Base-by-base conservation (phyloP, 352 stramenopile species). In the Pythium diclinum region DNA sequence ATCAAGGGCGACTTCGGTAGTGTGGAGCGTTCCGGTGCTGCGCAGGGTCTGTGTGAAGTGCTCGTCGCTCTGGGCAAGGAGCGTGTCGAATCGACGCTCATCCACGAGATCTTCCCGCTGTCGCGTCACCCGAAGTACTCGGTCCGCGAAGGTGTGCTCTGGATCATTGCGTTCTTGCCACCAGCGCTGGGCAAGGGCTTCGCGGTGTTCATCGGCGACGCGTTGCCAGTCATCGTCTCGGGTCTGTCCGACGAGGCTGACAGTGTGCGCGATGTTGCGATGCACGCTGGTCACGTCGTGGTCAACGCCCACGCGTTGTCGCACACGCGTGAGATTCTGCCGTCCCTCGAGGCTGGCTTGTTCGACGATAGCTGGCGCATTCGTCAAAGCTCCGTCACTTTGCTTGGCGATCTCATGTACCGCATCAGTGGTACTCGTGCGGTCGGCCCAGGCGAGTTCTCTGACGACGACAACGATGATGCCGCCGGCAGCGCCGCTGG, bases 301-400 rank as follows among this genome's bases (percentile, higher is more conserved):
- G 97, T 99, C 17, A 94, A 96, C 59, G 97, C 91, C 49, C 96
- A 99, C 72, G 97, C 96, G 33, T 92, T 98, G 56, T 90, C 89
- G 47, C 91, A 99, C 76, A 97, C 98, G 38, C 85, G 95, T n/a
- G 96, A 99, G 63, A 95, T 99, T 68, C 71, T 99, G 46, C 97
- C 97, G 44, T 93, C 96, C 68, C 83, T 99, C 7, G 95, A 99
- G 69, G 76, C 86, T 34, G 97, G 97, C 36, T 86, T 99, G 40
- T 95, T 96, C 56, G 96, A 99, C 73, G 93, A 98, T 67, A 98
- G 98, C 78, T 99, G 98, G 93, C 94, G 97, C 60, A 99, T 99
- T 64, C 89, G 98, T 54, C 91, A 99, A 73, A 98, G 95, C 63
- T 99, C 96, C 3, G 92, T 99, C 33, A 94, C 91, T 67, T 75